Evolutionary conservation across 2,329 filamentous ascomycete species (phyloP), one percentile per base, ranked within the genome.

Genomic region (Coleophoma eucalyptorum): DNA sequence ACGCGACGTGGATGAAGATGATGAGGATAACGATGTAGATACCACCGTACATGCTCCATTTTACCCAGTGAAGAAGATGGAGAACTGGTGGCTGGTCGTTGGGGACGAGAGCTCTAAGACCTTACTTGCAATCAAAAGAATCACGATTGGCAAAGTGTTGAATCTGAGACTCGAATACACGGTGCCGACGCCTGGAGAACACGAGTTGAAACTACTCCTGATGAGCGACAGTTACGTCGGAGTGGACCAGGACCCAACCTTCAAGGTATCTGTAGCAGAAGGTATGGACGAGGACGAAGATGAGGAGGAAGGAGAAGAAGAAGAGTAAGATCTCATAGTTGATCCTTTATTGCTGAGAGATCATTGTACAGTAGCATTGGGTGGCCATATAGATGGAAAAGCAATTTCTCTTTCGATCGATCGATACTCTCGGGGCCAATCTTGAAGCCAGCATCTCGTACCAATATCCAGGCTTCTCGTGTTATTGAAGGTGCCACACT

Each of bases 71-170:
- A 87, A 87, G 69, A 99, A 99, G 79, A 87, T 90, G 75, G 94
- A 99, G 78, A 96, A 94, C 67, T 99, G 92, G 92, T 99, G 94
- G 94, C 74, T 99, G 50, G 90, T 99, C 18, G 90, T 99, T 33
- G 93, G 92, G 31, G 92, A 97, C 61, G 91, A 97, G 72, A 87
- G 83, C 67, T 90, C 87, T 38, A 93, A 90, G 75, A 92, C 80
- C 56, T 75, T 99, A 55, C 76, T 97, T 51, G 92, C 90, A 3
- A 96, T 97, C 75, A 99, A 97, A 79, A 83, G 93, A 60, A 86
- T 99, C 53, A 96, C 92, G 1, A 87, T 99, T 56, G 87, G 85
- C 38, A 81, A 81, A 60, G 85, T 87, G 65, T 72, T 96, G 62
- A 87, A 89, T 63, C 80, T 91, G 51, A 84, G 83, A 65, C 74